Evolutionary conservation across 1,284 basidiomycete genomes (phyloP), one percentile per base, ranked within the genome.

Genomic region (Volvariella volvacea): DNA sequence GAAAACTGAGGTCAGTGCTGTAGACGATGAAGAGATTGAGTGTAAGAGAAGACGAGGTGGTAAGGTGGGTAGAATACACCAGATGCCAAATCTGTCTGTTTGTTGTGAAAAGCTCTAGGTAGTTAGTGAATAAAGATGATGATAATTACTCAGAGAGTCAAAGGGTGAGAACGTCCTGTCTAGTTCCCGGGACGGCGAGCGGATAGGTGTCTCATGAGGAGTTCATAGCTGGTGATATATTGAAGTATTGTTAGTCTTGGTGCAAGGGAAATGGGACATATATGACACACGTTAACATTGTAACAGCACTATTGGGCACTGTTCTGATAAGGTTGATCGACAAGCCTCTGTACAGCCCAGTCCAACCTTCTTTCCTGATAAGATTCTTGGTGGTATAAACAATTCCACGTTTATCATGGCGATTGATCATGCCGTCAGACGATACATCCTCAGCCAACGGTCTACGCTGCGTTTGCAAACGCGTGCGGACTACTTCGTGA

Each of bases 271-370:
- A 4, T 34, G 42, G 46, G 22, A 16, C 15, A 17, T 0, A 84
- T n/a, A n/a, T n/a, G n/a, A n/a, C 91, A 66, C 69, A 95, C 88
- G 92, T 91, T 60, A 96, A 68, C 78, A 96, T 87, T 22, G 93
- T 96, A 51, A 96, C 87, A 1, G 92, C 92, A 55, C 87, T 91
- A 60, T 91, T 92, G 14, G 93, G 93, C 48, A 97, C 92, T 1
- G 93, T 96, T 49, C 94, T 74, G 37, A 95, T 67, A 22, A 96
- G 74, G 66, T 96, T 96, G 52, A 96, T 81, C 30, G 88, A 90
- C 46, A 97, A 64, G 4, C 94, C 94, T 51, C 86, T 84, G 66
- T 97, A 96, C 44, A 96, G 74, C 20, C 87, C 88, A 36, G 73
- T 73, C 83, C 89, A 89, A 9, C 92, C 92, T 59, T 94, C 90